phyloP scores from a whole-genome alignment of 371 early-diverging fungal genomes.

The Apophysomyces ossiformis region DNA sequence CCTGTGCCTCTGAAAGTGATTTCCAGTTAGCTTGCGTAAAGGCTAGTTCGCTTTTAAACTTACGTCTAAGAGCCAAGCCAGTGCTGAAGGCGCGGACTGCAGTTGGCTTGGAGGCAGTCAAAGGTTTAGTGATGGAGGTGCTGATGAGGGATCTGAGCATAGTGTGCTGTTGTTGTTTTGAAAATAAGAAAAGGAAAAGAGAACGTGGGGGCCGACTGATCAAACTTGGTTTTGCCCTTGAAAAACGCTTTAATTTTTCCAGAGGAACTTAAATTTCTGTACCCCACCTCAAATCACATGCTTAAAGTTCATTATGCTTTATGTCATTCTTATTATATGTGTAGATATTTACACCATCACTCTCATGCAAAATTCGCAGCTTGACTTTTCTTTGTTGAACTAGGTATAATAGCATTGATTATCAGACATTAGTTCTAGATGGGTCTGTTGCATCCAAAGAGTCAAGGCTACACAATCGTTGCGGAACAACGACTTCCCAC shows the following conservation, averaged over 20 bases:
- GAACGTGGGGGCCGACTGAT: constrained; percentile 3
- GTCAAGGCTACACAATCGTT: neutral
- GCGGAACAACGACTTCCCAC: neutral
- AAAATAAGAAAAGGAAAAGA: constrained; percentile 10
- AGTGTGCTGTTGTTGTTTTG: neutral
- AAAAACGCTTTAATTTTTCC: neutral
- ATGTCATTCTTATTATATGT: no score
- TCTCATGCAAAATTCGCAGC: no score
- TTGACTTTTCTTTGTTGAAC: neutral
- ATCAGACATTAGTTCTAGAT: no score
- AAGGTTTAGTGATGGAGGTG: constrained; percentile 44
- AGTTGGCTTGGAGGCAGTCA: constrained; percentile 36
- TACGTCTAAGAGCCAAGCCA: constrained; percentile 40
- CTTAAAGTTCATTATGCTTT: neutral
- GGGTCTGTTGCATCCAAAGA: neutral
- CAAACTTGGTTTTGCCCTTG: neutral
- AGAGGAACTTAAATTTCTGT: constrained; percentile 7
- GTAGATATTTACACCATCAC: no score
- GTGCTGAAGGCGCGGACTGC: constrained; percentile 41
- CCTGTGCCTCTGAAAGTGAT: constrained; percentile 36
- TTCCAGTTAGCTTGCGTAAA: constrained; percentile 5
- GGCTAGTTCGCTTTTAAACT: constrained; percentile 11
- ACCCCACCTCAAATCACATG: neutral
- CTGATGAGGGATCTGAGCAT: constrained; percentile 50
- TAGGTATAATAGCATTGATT: neutral